A percentile compares a stretch with the other conserved stretches of the same genome.
phyloP scores from a whole-genome alignment of 1,284 basidiomycete genomes.

The Ceratobasidium theobromae region DNA sequence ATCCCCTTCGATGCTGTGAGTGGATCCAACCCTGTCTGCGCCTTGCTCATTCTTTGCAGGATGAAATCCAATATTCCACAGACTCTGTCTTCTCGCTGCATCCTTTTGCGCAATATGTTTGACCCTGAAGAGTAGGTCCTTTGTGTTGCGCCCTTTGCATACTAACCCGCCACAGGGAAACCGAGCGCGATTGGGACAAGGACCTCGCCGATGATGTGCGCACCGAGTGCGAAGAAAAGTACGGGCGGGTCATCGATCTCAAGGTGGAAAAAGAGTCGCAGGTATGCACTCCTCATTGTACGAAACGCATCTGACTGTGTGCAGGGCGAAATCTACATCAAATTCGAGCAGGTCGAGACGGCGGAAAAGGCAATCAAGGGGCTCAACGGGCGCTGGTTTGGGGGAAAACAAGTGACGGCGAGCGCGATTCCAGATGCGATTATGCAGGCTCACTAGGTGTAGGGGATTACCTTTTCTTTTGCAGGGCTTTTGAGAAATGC shows the following conservation, averaged over 20 bases:
- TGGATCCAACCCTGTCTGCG: constrained; percentile 40
- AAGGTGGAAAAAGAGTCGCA: constrained; percentile 93
- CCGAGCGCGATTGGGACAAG: constrained; percentile 92
- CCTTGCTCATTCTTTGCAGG: constrained; percentile 44
- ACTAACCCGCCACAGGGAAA: constrained; percentile 63
- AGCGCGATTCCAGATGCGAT: constrained; percentile 87
- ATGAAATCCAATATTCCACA: constrained; percentile 70
- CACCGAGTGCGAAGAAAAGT: constrained; percentile 88
- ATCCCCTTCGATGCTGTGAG: constrained; percentile 59
- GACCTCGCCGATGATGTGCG: constrained; percentile 97
- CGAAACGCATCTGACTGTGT: background rate
- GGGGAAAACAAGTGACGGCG: constrained; percentile 83
- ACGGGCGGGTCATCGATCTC: constrained; percentile 83
- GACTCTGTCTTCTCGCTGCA: constrained; percentile 78
- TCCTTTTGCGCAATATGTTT: constrained; percentile 95
- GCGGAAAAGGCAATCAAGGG: constrained; percentile 85
- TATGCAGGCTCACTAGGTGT: constrained; percentile 73
- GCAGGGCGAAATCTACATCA: constrained; percentile 96
- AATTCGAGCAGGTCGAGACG: constrained; percentile 77
- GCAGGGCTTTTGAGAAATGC: background rate
- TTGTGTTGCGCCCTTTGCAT: background rate
- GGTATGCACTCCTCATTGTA: constrained; percentile 50
- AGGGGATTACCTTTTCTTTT: background rate
- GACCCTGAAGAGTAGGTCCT: constrained; percentile 83
- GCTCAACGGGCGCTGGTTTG: constrained; percentile 94